These are phyloP conservation scores for Cercospora beticola DNA, from an alignment of 2,329 filamentous ascomycete species.

Conservation along the genomic window DNA sequence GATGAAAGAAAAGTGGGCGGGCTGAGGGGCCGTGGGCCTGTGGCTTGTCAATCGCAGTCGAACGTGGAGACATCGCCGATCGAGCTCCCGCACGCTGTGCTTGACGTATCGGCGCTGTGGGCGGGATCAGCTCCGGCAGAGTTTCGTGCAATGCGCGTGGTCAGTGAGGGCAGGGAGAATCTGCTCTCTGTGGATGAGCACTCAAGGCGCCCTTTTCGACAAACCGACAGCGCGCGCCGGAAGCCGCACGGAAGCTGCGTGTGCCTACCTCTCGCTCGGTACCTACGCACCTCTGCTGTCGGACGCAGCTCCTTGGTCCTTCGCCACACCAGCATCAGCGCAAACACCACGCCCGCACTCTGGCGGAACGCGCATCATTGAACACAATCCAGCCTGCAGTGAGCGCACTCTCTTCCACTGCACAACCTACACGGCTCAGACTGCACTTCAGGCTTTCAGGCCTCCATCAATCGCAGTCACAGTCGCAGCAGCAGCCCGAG, in stretches of 20 bases:
- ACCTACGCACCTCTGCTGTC: neutral
- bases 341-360: neutral
- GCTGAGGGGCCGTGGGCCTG: neutral
- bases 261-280: neutral
- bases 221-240: neutral
- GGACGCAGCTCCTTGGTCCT: neutral
- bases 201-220: neutral
- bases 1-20: slow-evolving; percentile 2
- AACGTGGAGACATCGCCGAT: neutral
- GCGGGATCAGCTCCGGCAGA: neutral
- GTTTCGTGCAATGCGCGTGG: neutral
- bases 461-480: neutral
- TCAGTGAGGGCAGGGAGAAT: neutral
- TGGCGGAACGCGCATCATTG: neutral
- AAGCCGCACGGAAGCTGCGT: neutral
- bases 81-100: neutral
- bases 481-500: neutral
- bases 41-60: neutral
- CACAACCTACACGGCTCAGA: neutral
- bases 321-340: neutral
- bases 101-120: neutral
- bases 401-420: neutral
- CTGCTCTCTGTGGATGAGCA: neutral
- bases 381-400: neutral
- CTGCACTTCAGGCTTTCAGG: slow-evolving; percentile 10